Conservation (phyloP, 345 rosid genomes). For the Clausena lansium region DNA sequence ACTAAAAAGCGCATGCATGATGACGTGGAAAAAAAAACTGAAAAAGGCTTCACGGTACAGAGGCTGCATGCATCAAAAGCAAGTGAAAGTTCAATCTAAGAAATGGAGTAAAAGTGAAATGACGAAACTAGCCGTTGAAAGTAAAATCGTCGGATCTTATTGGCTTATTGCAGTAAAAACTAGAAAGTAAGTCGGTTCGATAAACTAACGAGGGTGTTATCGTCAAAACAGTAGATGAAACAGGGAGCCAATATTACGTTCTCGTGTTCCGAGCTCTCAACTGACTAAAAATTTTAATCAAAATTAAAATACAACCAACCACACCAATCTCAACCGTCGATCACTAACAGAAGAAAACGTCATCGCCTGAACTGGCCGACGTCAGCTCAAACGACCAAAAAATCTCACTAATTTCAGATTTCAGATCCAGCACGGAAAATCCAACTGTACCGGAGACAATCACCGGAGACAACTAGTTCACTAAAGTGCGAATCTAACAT, state of each 20-base stretch:
- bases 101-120: not conserved
- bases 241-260: conserved; percentile 30
- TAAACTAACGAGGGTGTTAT: conserved; percentile 5
- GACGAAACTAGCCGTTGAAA: conserved; percentile 11
- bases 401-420: not conserved
- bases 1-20: not conserved
- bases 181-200: not conserved
- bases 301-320: not conserved
- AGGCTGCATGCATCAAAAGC: conserved; percentile 19
- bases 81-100: conserved; percentile 16
- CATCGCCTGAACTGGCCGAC: not conserved
- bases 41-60: not conserved
- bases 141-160: not conserved
- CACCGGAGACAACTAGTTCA: not conserved
- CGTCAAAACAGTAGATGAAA: conserved; percentile 7
- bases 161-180: not conserved
- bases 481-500: conserved; percentile 3
- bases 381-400: not conserved
- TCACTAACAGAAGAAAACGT: not conserved
- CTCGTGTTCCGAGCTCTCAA: conserved; percentile 30
- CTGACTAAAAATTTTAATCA: not conserved
- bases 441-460: not conserved
- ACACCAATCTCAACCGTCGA: conserved; percentile 26
- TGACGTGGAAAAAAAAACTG: not conserved
- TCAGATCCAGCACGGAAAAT: not conserved